Percentiles rank a stretch among this genome's conserved stretches.
These are phyloP conservation scores for Besnoitia besnoiti DNA, from an alignment of 169 alveolate species.

Conservation along the genomic window DNA sequence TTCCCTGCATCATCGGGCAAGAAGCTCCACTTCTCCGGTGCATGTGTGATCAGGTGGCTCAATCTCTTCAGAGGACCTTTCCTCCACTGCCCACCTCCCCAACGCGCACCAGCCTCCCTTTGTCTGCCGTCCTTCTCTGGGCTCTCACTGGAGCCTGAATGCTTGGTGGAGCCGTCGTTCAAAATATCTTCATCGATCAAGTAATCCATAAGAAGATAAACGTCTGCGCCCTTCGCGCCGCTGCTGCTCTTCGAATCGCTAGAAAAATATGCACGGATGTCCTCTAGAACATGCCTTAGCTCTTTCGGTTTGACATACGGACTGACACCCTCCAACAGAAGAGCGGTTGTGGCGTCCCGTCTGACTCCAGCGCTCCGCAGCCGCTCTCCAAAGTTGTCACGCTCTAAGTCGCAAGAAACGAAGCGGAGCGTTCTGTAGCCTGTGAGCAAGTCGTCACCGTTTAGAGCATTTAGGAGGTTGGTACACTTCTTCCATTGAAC, in stretches of 20 bases:
- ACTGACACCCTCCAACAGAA: background rate
- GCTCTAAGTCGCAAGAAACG: background rate
- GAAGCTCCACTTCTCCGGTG: background rate
- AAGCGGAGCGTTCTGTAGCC: background rate
- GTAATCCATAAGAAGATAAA: background rate
- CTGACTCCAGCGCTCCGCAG: background rate
- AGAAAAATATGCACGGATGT: background rate
- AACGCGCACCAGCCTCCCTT: background rate
- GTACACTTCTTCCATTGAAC: background rate
- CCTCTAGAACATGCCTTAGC: background rate
- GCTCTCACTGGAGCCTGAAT: background rate
- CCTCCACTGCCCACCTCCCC: background rate
- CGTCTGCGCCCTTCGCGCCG: background rate
- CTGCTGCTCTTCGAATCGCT: background rate
- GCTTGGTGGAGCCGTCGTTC: background rate
- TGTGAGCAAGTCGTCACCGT: background rate
- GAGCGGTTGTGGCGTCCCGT: background rate
- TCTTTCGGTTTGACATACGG: background rate
- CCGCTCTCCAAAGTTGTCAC: background rate
- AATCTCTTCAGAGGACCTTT: background rate
- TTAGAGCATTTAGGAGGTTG: background rate
- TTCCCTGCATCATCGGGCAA: background rate
- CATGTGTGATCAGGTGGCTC: background rate
- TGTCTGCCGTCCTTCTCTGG: background rate
- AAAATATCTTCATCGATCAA: background rate